Evolutionary conservation across 1,139 yeast genomes (phyloP).

Genomic region (Blastobotrys arbuscula): DNA sequence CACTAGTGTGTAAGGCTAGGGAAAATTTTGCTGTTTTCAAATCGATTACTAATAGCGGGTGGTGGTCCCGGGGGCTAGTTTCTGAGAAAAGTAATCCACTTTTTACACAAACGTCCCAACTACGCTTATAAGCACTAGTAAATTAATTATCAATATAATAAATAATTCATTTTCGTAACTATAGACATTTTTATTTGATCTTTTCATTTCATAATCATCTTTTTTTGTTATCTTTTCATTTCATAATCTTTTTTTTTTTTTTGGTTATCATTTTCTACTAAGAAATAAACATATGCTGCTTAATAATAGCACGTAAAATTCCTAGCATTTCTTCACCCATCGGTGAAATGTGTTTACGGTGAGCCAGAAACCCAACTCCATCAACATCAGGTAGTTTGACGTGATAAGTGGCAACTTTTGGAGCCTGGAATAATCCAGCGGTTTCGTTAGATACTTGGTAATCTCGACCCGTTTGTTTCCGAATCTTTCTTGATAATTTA

Average conservation of each 20-base stretch:
- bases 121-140: too few species aligned
- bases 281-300: background rate
- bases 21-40: too few species aligned
- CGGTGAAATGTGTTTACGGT: conserved; percentile 62
- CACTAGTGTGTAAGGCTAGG: too few species aligned
- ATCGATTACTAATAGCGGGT: too few species aligned
- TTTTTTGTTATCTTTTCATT: background rate
- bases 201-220: background rate
- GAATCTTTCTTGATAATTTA: conserved; percentile 19
- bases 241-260: background rate
- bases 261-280: background rate
- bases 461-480: conserved; percentile 13
- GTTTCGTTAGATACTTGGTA: conserved; percentile 52
- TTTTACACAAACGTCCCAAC: too few species aligned
- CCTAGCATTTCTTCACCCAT: conserved; percentile 72
- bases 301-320: conserved; percentile 11
- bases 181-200: background rate
- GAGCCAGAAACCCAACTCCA: conserved; percentile 74
- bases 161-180: too few species aligned
- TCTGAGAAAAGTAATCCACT: too few species aligned
- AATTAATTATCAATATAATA: too few species aligned
- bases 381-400: conserved; percentile 79
- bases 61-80: too few species aligned
- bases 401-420: conserved; percentile 35
- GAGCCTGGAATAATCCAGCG: background rate